Evolutionary conservation across 192 early-diverging fungal species (phyloP).

Genomic region (Kappamyces sp.): DNA sequence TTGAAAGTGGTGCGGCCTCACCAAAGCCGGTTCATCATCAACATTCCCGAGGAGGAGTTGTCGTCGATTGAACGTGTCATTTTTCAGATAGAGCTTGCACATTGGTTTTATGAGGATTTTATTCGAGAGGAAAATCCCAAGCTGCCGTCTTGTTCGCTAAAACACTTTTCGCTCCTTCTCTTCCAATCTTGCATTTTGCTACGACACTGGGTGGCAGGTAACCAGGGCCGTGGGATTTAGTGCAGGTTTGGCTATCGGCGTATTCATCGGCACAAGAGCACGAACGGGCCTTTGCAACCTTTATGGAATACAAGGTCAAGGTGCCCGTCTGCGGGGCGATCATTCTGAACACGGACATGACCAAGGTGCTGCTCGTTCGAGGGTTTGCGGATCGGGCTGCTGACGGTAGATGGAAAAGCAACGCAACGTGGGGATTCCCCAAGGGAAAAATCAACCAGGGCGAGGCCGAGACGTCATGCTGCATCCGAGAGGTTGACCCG

Average conservation of each 20-base stretch:
- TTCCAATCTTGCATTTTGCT: conserved; percentile 89
- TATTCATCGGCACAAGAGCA: conserved; percentile 55
- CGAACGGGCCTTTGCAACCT: conserved; percentile 83
- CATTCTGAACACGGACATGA: conserved; percentile 73
- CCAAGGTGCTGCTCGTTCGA: conserved; percentile 81
- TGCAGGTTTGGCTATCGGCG: too few species aligned
- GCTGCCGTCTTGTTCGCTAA: conserved; percentile 79
- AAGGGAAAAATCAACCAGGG: conserved; percentile 99
- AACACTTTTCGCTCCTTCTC: conserved; percentile 56
- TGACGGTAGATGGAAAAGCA: conserved; percentile 62
- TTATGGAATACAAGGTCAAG: conserved; percentile 91
- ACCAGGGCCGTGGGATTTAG: too few species aligned
- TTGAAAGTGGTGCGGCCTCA: not conserved
- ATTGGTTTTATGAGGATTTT: conserved; percentile 99
- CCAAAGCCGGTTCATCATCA: conserved; percentile 92
- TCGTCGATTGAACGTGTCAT: conserved; percentile 91
- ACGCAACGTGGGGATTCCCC: conserved; percentile 94
- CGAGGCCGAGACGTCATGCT: conserved; percentile 81
- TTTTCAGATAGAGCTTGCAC: conserved; percentile 98
- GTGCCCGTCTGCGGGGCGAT: conserved; percentile 98
- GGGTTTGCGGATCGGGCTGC: conserved; percentile 33
- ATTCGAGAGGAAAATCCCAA: conserved; percentile 77
- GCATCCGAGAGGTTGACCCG: conserved; percentile 73
- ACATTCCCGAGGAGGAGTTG: conserved; percentile 93
- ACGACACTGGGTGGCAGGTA: conserved; percentile 57